Conservation (phyloP, 306 rosid genomes). For the Prunus mira region DNA sequence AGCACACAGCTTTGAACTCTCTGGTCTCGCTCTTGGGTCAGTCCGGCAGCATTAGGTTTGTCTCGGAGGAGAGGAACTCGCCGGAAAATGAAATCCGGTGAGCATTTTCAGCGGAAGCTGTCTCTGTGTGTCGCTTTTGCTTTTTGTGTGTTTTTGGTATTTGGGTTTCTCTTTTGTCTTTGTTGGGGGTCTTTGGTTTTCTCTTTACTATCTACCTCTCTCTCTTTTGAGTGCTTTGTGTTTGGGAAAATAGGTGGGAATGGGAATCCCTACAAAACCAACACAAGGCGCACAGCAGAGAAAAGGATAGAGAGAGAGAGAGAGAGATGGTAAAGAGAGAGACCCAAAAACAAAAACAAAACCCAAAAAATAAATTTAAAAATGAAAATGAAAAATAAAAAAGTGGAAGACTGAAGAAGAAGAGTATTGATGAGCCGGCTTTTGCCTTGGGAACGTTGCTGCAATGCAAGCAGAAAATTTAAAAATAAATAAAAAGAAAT, state of each 20-base stretch:
- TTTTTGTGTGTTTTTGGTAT: background rate
- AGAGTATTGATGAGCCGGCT: slow-evolving; percentile 41
- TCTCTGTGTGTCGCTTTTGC: background rate
- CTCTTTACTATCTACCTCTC: slow-evolving; percentile 4
- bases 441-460: slow-evolving; percentile 45
- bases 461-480: background rate
- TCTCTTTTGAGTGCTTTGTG: slow-evolving; percentile 47
- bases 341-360: background rate
- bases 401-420: background rate
- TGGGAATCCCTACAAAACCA: slow-evolving; percentile 34
- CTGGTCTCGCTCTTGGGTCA: background rate
- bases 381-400: background rate
- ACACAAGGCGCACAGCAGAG: slow-evolving; percentile 29
- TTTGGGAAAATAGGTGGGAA: slow-evolving; percentile 40
- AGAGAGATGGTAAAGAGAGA: background rate
- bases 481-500: too few species aligned
- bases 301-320: slow-evolving; percentile 23
- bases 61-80: background rate
- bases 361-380: background rate
- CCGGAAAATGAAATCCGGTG: slow-evolving; percentile 15
- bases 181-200: background rate
- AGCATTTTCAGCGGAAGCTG: background rate
- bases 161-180: background rate
- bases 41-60: background rate
- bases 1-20: background rate